Conservation (phyloP, 768 basidiomycete genomes). For the Pleurotus salmoneostramineus region DNA sequence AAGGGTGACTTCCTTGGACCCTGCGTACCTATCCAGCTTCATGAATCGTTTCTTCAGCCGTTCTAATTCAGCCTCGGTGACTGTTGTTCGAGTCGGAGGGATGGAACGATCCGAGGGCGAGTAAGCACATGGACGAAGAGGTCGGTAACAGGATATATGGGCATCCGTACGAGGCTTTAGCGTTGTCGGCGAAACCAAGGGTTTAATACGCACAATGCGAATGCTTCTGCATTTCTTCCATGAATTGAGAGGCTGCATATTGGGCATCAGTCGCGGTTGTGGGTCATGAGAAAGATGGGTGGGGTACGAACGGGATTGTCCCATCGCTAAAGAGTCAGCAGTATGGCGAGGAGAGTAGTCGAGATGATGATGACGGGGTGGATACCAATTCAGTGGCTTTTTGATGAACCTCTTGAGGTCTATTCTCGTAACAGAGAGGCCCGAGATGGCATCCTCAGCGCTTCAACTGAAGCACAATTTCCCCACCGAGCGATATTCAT, state of each 20-base stretch:
- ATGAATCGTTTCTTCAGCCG: constrained; percentile 97
- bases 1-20: neutral
- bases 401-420: neutral
- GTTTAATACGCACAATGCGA: constrained; percentile 82
- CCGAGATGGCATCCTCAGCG: neutral
- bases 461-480: neutral
- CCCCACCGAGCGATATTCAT: neutral
- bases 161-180: neutral
- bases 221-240: constrained; percentile 95
- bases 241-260: constrained; percentile 79
- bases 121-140: neutral
- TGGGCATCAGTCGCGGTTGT: neutral
- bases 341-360: neutral
- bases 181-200: neutral
- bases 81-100: neutral
- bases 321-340: constrained; percentile 38
- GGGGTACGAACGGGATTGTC: constrained; percentile 69
- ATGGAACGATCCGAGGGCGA: neutral
- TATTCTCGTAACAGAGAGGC: neutral
- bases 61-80: constrained; percentile 89
- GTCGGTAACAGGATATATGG: neutral
- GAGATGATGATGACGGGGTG: neutral
- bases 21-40: constrained; percentile 86
- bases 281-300: neutral
- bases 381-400: neutral